phyloP scores from a whole-genome alignment of 495 filamentous ascomycete species.

The Neurospora sp. region DNA sequence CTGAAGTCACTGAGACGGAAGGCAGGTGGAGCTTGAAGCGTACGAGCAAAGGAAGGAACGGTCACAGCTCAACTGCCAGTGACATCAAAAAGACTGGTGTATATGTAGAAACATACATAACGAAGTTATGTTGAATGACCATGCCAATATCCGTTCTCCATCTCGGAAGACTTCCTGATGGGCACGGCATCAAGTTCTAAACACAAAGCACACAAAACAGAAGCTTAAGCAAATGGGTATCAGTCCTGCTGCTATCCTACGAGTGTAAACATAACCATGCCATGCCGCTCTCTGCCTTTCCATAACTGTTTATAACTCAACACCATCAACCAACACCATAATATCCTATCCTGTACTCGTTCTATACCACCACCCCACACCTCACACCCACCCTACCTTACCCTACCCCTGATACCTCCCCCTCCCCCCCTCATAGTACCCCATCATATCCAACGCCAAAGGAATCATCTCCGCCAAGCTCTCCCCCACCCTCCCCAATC shows the following conservation, averaged over 20 bases:
- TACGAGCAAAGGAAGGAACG: no score
- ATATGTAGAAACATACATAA: no score
- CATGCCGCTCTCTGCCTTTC: background rate
- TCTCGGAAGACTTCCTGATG: no score
- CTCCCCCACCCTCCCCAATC: conserved; percentile 18
- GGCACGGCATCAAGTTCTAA: background rate
- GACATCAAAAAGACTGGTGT: no score
- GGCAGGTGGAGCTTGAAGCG: no score
- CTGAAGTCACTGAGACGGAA: no score
- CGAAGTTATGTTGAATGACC: no score
- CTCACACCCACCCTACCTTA: background rate
- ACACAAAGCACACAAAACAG: background rate
- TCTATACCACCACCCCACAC: background rate
- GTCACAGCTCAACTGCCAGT: no score
- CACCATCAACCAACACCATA: background rate
- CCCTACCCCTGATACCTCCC: background rate
- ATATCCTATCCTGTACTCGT: background rate
- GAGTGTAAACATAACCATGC: background rate
- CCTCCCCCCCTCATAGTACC: conserved; percentile 35
- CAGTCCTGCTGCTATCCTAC: background rate
- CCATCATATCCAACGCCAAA: conserved; percentile 50
- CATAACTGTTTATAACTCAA: background rate
- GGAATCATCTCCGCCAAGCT: conserved; percentile 45
- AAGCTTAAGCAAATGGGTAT: background rate
- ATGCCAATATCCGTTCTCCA: no score